Evolutionary conservation across 441 rosid species (phyloP).

Genomic region (Dalechampia spathulata): DNA sequence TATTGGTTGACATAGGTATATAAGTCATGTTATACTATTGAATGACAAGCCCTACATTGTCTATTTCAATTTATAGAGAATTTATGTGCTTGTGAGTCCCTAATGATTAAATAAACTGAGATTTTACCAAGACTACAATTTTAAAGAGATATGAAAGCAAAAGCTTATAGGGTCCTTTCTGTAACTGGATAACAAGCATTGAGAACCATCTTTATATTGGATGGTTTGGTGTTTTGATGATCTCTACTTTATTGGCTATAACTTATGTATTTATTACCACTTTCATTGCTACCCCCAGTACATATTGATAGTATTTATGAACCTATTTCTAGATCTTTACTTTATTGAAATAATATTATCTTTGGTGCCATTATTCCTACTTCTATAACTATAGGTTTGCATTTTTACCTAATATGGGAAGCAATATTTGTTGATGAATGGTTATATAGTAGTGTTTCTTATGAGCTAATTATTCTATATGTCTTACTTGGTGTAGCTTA

Average conservation of each 20-base stretch:
- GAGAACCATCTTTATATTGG: constrained; percentile 1
- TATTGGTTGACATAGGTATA: no score
- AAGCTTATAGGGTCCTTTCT: neutral
- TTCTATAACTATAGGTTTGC: no score
- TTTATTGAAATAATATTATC: no score
- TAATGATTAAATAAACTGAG: constrained; percentile 13
- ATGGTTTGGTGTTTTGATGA: constrained; percentile 8
- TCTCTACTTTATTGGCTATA: neutral
- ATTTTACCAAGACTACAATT: constrained; percentile 6
- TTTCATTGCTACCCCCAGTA: no score
- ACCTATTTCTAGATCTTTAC: no score
- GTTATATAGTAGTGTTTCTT: neutral
- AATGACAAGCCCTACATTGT: neutral
- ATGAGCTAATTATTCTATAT: neutral
- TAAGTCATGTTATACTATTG: no score
- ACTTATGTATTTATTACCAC: no score
- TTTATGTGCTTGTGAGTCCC: constrained; percentile 8
- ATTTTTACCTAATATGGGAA: neutral
- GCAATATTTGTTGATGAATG: neutral
- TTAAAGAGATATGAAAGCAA: constrained; percentile 1
- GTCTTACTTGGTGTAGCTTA: neutral
- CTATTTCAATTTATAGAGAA: neutral
- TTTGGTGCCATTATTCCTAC: no score
- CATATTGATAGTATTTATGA: no score
- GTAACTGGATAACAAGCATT: constrained; percentile 6